A percentile compares a stretch with the other conserved stretches of the same genome.
Evolutionary conservation across 306 rosid species (phyloP).

Genomic region (Ochetophila trinervis): DNA sequence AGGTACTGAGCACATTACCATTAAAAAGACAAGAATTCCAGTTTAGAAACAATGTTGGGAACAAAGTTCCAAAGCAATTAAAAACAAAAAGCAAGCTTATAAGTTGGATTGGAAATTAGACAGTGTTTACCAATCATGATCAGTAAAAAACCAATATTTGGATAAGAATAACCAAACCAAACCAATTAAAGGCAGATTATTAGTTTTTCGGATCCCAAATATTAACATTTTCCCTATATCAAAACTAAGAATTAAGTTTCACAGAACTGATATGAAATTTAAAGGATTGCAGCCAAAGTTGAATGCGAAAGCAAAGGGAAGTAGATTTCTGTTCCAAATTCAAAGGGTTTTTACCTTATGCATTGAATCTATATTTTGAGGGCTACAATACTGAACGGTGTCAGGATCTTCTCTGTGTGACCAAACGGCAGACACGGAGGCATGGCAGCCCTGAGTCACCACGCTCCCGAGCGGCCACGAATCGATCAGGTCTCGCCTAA

Average conservation of each 20-base stretch:
- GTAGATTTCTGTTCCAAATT: background rate
- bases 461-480: conserved; percentile 83
- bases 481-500: conserved; percentile 88
- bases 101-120: background rate
- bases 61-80: background rate
- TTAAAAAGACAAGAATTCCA: no score
- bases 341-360: conserved; percentile 47
- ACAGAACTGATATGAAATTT: no score
- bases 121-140: background rate
- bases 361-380: conserved; percentile 73
- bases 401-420: conserved; percentile 59
- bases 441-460: conserved; percentile 89
- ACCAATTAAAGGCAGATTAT: background rate
- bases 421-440: conserved; percentile 83
- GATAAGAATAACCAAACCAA: background rate
- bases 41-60: background rate
- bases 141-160: background rate
- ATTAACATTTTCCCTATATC: no score
- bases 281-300: no score
- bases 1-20: no score
- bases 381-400: conserved; percentile 61
- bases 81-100: background rate
- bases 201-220: no score
- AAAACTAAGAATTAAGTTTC: no score
- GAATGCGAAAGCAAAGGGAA: no score